Conservation (phyloP, 768 basidiomycete genomes). For the Lactarius vividus region DNA sequence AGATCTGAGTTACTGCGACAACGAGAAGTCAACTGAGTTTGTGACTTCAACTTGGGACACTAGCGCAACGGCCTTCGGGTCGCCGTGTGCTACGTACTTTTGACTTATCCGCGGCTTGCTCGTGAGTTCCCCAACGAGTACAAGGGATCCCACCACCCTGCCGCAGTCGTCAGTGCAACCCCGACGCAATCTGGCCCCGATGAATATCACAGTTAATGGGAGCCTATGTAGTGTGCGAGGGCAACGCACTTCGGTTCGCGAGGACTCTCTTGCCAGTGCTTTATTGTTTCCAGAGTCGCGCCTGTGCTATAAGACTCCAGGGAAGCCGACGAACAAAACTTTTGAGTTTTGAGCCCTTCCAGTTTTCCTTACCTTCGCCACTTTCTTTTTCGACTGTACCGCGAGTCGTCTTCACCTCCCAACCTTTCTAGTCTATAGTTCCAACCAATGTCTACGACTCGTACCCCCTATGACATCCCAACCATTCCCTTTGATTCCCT, state of each 20-base stretch:
- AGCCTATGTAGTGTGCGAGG: background rate
- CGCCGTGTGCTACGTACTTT: background rate
- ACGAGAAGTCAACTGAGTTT: background rate
- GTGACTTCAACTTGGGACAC: background rate
- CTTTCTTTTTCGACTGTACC: slow-evolving; percentile 13
- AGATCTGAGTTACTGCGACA: background rate
- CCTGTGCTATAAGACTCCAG: slow-evolving; percentile 14
- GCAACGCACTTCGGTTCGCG: background rate
- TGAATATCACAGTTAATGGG: slow-evolving; percentile 6
- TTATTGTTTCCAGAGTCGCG: slow-evolving; percentile 1
- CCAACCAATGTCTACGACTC: slow-evolving; percentile 1
- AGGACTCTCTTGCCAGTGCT: background rate
- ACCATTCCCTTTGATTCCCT: no score
- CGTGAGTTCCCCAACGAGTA: no score
- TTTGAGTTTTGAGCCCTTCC: slow-evolving; percentile 2
- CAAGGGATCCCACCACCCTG: background rate
- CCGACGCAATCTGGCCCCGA: background rate
- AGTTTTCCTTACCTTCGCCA: background rate
- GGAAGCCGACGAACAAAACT: background rate
- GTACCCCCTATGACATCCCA: background rate
- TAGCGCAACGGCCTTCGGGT: background rate
- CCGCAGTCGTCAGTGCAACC: background rate
- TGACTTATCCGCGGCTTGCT: background rate
- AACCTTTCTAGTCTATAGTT: background rate
- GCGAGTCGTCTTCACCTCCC: background rate